phyloP scores from a whole-genome alignment of 106 monocot genomes.

The Agapanthus africanus region DNA sequence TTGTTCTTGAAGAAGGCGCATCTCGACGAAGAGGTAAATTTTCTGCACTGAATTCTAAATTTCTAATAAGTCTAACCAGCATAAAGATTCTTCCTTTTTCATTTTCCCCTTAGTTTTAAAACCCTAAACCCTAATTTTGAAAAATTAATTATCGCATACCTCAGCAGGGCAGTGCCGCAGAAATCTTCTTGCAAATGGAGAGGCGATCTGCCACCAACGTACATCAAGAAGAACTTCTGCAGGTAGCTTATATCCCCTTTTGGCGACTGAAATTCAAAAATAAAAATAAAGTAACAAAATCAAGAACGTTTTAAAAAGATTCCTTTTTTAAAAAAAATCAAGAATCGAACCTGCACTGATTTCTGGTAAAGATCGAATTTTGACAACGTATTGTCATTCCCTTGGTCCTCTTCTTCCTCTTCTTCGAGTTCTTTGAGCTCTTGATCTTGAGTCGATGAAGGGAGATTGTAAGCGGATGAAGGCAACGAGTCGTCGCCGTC shows the following conservation, averaged over 20 bases:
- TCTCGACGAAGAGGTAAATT: too few species aligned
- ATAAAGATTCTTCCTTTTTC: too few species aligned
- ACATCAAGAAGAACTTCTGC: conserved; percentile 91
- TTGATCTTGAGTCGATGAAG: conserved; percentile 2
- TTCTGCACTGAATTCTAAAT: too few species aligned
- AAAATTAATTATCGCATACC: conserved; percentile 29
- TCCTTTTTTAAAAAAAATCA: background rate
- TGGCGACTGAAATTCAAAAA: conserved; percentile 41
- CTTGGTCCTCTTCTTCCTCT: conserved; percentile 12
- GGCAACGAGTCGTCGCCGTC: conserved; percentile 37
- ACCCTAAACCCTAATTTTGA: conserved; percentile 2
- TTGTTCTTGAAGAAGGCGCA: too few species aligned
- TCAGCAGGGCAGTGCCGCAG: conserved; percentile 89
- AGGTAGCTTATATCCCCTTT: conserved; percentile 93
- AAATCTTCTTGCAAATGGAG: conserved; percentile 87
- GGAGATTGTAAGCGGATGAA: conserved; percentile 60
- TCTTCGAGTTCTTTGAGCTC: conserved; percentile 12
- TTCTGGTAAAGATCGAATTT: conserved; percentile 76
- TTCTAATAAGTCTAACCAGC: too few species aligned
- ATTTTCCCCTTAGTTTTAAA: too few species aligned
- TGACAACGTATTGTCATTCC: background rate
- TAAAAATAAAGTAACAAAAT: background rate
- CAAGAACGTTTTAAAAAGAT: background rate
- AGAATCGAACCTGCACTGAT: conserved; percentile 57
- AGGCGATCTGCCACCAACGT: conserved; percentile 74